Percentiles rank a stretch among this genome's conserved stretches.
Evolutionary conservation across 495 filamentous ascomycete species (phyloP).

Genomic region (Xylaria flabelliformis): DNA sequence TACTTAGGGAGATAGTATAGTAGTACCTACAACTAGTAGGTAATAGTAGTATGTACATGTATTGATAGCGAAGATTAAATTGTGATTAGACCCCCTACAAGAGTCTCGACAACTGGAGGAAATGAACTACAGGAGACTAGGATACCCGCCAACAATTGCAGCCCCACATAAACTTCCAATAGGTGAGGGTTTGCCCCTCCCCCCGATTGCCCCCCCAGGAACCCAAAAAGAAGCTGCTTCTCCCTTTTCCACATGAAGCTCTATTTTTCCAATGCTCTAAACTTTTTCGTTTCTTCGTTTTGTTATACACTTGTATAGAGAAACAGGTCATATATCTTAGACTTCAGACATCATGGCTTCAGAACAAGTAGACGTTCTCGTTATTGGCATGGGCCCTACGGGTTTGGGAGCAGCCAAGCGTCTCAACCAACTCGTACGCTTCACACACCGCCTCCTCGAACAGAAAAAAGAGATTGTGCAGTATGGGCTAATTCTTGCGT

Average conservation of each 20-base stretch:
- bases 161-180: constrained; percentile 19
- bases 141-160: constrained; percentile 11
- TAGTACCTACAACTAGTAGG: neutral
- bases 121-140: neutral
- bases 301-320: constrained; percentile 15
- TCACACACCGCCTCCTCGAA: constrained; percentile 35
- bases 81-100: constrained; percentile 9
- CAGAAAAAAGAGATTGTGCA: constrained; percentile 23
- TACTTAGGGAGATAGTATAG: neutral
- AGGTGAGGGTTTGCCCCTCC: constrained; percentile 14
- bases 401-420: constrained; percentile 97
- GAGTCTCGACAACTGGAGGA: constrained; percentile 1
- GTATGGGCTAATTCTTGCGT: constrained; percentile 38
- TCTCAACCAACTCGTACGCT: constrained; percentile 88
- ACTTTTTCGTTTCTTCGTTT: constrained; percentile 8
- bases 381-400: constrained; percentile 98
- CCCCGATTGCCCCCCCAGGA: constrained; percentile 3
- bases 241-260: constrained; percentile 17
- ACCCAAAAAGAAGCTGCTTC: constrained; percentile 26
- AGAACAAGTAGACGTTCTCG: constrained; percentile 81
- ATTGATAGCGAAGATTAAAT: constrained; percentile 20
- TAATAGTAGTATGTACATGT: constrained; percentile 7
- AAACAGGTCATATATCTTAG: constrained; percentile 18
- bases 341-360: constrained; percentile 31
- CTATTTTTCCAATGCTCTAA: constrained; percentile 20